Base-by-base conservation (phyloP, 306 rosid species). In the Neltuma alba region DNA sequence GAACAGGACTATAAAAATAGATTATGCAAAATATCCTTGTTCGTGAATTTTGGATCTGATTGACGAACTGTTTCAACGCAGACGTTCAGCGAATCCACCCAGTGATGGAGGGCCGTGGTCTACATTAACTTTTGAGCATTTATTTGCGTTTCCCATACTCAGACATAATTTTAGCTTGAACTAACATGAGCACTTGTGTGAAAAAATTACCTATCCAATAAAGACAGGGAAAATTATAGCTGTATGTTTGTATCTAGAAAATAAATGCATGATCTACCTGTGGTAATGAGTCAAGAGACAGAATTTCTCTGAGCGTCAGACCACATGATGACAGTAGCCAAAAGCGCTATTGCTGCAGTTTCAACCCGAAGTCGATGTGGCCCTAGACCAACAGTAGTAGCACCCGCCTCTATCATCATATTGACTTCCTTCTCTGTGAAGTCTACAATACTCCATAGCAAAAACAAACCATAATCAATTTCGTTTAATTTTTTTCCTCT, bases 341-440 rank as follows among this genome's bases (percentile, higher is more conserved):
- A 74, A 80, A 94, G 89, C 27, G 97, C 91, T 81, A 94, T 84
- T 1, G 99, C 82, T 75, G 99, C 99, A 47, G 97, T 94, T 91
- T 94, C 99, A 47, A 94, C 97, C 66, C 97, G 89, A 23, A 94
- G 88, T 36, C 97, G 95, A 77, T 89, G 89, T 33, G 91, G 89
- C 33, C 99, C 99, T 31, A 94, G 99, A 67, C 94, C 92, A 62
- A 91, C 97, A 45, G 89, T 61, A 23, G 67, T 86, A 70, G 95
- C 97, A 71, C 99, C 99, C 7, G 92, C 97, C 83, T 89, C 92
- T 79, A 68, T 80, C 84, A 92, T 83, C 88, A 85, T 74, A 54
- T 77, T 81, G 74, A 82, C 70, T 87, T 94, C 99, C 67, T 91
- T 92, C 82, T 86, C 90, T 0, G 92, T 94, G 86, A 94, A 94